Base-by-base conservation (phyloP, 371 early-diverging fungal genomes). In the Apophysomyces elegans region DNA sequence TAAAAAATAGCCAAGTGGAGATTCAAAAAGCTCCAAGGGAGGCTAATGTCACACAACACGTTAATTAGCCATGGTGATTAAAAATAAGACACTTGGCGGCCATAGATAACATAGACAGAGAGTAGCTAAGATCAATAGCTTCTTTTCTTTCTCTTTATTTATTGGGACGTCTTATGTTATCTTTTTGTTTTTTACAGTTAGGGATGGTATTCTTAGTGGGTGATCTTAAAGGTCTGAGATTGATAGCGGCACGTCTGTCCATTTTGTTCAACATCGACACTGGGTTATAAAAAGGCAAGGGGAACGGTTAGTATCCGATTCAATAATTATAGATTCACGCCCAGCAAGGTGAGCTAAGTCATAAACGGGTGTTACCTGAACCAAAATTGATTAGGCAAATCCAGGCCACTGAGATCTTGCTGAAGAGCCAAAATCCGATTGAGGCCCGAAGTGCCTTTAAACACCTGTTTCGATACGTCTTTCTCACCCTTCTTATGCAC, bases 41-140 rank as follows among this genome's bases (percentile, higher is more conserved):
- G 37, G 43, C 39, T 59, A 71, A 66, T 66, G 64, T 66, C 21
- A 64, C 66, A 66, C 72, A 65, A 65, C 54, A 21, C 54, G 54
- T 50, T 47, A 50, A 50, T 50, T 50, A 50, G 54, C 21, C 21
- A 47, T 47, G 47, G 18, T 47, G 47, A 47, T 47, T 14, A 14
- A 47, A 47, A 50, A 21, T 21, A 50, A 45, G 13, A 50, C n/a
- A 50, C 54, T 50, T 50, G 21, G 54, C 21, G 21, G 6, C n/a
- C 54, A n/a, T 37, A 37, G 35, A 58, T 41, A 41, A 41, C 41
- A 26, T 26, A 26, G 32, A 26, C 32, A 26, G 32, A 26, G 32
- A 26, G 32, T 26, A 26, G 32, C 32, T 26, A 26, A 26, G 32
- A 61, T 57, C 56, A 60, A 60, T 16, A 21, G 18, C 21, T 21